Base-by-base conservation (phyloP, 1,284 basidiomycete genomes). In the Volvariella volvacea region DNA sequence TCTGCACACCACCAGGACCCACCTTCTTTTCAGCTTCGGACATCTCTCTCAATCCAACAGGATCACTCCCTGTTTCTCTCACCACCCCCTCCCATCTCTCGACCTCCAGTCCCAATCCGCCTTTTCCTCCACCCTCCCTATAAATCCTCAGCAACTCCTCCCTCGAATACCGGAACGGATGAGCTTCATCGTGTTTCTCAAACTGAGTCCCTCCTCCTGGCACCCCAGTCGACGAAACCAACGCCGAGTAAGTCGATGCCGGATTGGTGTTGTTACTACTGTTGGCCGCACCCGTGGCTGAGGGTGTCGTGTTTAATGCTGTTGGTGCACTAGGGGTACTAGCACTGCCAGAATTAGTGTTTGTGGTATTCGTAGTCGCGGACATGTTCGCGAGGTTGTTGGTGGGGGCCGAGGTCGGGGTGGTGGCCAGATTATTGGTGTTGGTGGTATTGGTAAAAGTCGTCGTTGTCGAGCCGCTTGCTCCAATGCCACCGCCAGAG, bases 1-100 rank as follows among this genome's bases (percentile, higher is more conserved):
- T n/a, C n/a, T n/a, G n/a, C n/a, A n/a, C n/a, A n/a, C n/a, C n/a
- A n/a, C n/a, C n/a, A 45, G 20, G 48, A 60, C 74, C 53, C 55
- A 92, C 91, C 84, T 91, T 93, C 71, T 85, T 91, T 71, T 94
- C 91, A n/a, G 68, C 68, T 47, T 92, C 89, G 45, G 69, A 70
- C 74, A 88, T 76, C 53, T 92, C 91, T 52, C 83, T 82, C 55
- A 91, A 60, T 38, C 78, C 78, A 34, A 84, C 66, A n/a, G 91
- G 91, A 47, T 88, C 84, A 45, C 63, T 75, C 28, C 77, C 79
- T 20, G 74, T 66, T 58, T 90, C 87, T 51, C 83, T 78, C 22
- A 92, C 88, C 52, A 93, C 81, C 42, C 90, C 88, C 42, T 87
- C 86, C 77, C 86, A 90, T 50, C 81, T 74, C 62, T 91, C 88